phyloP scores from a whole-genome alignment of 2,329 filamentous ascomycete species.

The Penicillium sp. region DNA sequence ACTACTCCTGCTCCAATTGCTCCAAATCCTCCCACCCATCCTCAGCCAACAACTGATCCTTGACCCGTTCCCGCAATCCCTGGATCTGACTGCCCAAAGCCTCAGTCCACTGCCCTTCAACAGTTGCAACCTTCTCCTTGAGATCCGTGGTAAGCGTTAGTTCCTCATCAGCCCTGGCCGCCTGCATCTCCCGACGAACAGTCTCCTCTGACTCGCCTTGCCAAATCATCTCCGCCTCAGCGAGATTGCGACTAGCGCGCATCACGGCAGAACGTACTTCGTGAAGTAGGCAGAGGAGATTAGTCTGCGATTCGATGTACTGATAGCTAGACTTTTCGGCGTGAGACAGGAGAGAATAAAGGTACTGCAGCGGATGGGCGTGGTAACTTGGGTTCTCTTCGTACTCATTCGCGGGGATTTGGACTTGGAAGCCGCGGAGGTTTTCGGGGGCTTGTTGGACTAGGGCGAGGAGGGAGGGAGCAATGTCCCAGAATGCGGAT shows the following conservation, averaged over 20 bases:
- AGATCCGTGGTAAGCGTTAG: conserved; percentile 77
- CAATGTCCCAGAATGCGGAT: conserved; percentile 97
- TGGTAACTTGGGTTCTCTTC: conserved; percentile 85
- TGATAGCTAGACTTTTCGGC: conserved; percentile 93
- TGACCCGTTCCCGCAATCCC: conserved; percentile 74
- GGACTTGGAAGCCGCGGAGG: conserved; percentile 67
- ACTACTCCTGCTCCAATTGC: conserved; percentile 52
- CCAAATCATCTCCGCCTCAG: conserved; percentile 68
- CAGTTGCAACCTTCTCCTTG: conserved; percentile 89
- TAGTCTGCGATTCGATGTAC: conserved; percentile 94
- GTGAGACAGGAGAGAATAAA: conserved; percentile 83
- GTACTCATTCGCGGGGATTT: conserved; percentile 77
- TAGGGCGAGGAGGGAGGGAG: conserved; percentile 77
- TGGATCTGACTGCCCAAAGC: conserved; percentile 80
- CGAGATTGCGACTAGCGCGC: conserved; percentile 68
- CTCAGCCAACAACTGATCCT: conserved; percentile 72
- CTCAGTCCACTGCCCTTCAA: conserved; percentile 89
- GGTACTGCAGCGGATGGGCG: conserved; percentile 83
- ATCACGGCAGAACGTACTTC: conserved; percentile 84
- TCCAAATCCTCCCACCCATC: conserved; percentile 89
- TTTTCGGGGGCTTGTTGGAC: conserved; percentile 76
- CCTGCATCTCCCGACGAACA: conserved; percentile 57
- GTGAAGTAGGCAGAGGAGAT: conserved; percentile 85
- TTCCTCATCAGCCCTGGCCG: conserved; percentile 71
- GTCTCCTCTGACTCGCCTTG: conserved; percentile 51